Conservation (phyloP, 2,329 filamentous ascomycete genomes). For the Macroventuria anomochaeta region DNA sequence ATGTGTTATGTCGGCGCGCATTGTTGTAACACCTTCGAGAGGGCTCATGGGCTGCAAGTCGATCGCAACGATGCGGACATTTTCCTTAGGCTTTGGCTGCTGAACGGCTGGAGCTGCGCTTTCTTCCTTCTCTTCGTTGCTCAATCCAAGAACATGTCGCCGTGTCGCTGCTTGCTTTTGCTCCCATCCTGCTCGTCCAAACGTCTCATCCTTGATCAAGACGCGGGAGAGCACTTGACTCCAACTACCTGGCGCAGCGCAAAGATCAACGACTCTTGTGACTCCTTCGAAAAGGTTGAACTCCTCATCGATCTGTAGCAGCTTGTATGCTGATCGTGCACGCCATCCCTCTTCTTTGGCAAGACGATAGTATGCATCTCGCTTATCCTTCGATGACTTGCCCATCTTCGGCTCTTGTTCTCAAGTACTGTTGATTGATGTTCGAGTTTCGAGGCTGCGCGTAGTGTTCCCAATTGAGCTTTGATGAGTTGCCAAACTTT, state of each 20-base stretch:
- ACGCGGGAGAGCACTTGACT: conserved; percentile 94
- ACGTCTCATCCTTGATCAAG: conserved; percentile 90
- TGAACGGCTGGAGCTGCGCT: conserved; percentile 25
- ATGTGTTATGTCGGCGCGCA: conserved; percentile 96
- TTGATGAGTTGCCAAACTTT: not conserved
- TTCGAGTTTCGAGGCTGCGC: too few relatives aligned
- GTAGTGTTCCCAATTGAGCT: not conserved
- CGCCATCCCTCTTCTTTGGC: conserved; percentile 99
- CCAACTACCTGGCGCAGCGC: conserved; percentile 95
- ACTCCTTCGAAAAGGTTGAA: conserved; percentile 93
- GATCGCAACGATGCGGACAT: conserved; percentile 94
- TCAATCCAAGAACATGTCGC: conserved; percentile 62
- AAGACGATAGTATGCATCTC: conserved; percentile 95
- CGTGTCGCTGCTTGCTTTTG: conserved; percentile 75
- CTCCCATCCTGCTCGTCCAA: conserved; percentile 85
- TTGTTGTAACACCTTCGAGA: conserved; percentile 86
- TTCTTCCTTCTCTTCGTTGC: conserved; percentile 16
- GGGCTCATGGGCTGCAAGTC: conserved; percentile 96
- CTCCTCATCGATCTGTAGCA: conserved; percentile 93
- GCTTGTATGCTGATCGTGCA: conserved; percentile 93
- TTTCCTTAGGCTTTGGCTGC: conserved; percentile 60
- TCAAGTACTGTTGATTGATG: not conserved
- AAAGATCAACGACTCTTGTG: conserved; percentile 92
- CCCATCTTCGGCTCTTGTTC: conserved; percentile 66
- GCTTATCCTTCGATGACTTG: conserved; percentile 98